Evolutionary conservation across 208 protist species (phyloP).

Genomic region (Crithidia brevicula): DNA sequence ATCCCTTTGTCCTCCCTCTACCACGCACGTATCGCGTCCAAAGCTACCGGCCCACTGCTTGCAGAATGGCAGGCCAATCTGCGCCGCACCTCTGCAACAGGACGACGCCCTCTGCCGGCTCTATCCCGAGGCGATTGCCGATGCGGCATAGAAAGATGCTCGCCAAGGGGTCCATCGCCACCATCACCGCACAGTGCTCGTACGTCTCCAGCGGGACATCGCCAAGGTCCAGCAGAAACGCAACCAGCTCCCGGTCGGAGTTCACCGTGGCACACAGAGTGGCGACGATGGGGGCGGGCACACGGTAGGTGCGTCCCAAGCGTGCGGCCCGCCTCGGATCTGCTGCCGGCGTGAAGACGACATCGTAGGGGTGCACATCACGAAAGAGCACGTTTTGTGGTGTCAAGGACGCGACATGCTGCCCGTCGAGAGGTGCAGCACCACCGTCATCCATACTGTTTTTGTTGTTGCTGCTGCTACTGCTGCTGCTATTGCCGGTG

Average conservation of each 20-base stretch:
- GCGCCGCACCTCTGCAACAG: slow-evolving; percentile 57
- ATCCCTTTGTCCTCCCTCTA: no score
- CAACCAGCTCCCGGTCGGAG: slow-evolving; percentile 65
- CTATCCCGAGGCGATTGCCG: slow-evolving; percentile 63
- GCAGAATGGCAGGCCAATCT: slow-evolving; percentile 67
- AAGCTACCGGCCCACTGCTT: slow-evolving; percentile 19
- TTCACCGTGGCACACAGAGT: slow-evolving; percentile 48
- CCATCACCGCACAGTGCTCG: slow-evolving; percentile 67
- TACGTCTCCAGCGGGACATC: slow-evolving; percentile 69
- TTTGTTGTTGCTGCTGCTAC: slow-evolving; percentile 6
- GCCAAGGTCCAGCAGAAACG: slow-evolving; percentile 64
- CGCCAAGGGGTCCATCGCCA: slow-evolving; percentile 60
- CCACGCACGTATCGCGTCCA: not conserved
- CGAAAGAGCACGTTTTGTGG: slow-evolving; percentile 40
- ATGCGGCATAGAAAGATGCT: slow-evolving; percentile 81
- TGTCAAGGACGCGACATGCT: slow-evolving; percentile 15
- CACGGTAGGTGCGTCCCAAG: slow-evolving; percentile 54
- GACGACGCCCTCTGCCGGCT: slow-evolving; percentile 46
- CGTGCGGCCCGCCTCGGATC: slow-evolving; percentile 55
- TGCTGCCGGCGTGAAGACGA: slow-evolving; percentile 65
- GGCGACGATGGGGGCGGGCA: slow-evolving; percentile 65
- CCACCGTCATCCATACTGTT: no score
- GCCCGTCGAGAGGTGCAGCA: not conserved
- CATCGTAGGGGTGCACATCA: slow-evolving; percentile 60
- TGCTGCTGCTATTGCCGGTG: not conserved